phyloP scores from a whole-genome alignment of 768 basidiomycete genomes.

The Coprinopsis marcescibilis region DNA sequence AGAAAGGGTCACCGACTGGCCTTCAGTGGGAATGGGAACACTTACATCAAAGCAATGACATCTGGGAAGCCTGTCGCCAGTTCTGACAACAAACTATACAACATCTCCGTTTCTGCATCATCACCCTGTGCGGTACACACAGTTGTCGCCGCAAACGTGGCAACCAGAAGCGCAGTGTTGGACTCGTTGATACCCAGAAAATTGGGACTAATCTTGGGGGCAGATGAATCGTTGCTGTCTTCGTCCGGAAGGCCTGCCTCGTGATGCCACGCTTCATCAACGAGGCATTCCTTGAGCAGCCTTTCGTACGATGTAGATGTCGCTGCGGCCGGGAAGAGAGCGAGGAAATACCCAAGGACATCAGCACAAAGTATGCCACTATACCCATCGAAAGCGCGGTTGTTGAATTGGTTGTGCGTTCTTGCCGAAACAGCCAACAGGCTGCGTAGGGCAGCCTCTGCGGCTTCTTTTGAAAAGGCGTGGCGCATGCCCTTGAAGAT shows the following conservation, averaged over 20 bases:
- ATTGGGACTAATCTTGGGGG: constrained; percentile 49
- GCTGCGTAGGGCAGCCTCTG: constrained; percentile 55
- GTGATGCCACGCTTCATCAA: constrained; percentile 40
- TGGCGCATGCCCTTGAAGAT: constrained; percentile 85
- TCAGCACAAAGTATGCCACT: constrained; percentile 47
- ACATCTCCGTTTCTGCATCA: constrained; percentile 74
- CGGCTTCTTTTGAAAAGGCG: constrained; percentile 53
- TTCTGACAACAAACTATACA: constrained; percentile 73
- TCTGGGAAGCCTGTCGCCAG: constrained; percentile 66
- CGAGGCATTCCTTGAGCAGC: constrained; percentile 58
- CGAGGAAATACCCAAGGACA: constrained; percentile 73
- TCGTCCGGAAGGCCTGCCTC: constrained; percentile 32
- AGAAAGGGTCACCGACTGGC: constrained; percentile 11
- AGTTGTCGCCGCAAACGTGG: constrained; percentile 73
- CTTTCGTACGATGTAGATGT: constrained; percentile 48
- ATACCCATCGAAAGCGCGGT: constrained; percentile 28
- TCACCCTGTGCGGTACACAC: constrained; percentile 71
- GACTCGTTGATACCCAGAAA: constrained; percentile 60
- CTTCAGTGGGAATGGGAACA: constrained; percentile 16
- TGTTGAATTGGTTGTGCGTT: constrained; percentile 25
- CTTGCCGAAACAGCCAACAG: constrained; percentile 57
- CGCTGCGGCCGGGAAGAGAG: constrained; percentile 65
- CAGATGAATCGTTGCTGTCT: constrained; percentile 36
- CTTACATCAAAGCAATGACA: constrained; percentile 66
- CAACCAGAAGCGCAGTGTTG: constrained; percentile 62